phyloP scores from a whole-genome alignment of 768 basidiomycete genomes.

The Cyclocybe aegerita region DNA sequence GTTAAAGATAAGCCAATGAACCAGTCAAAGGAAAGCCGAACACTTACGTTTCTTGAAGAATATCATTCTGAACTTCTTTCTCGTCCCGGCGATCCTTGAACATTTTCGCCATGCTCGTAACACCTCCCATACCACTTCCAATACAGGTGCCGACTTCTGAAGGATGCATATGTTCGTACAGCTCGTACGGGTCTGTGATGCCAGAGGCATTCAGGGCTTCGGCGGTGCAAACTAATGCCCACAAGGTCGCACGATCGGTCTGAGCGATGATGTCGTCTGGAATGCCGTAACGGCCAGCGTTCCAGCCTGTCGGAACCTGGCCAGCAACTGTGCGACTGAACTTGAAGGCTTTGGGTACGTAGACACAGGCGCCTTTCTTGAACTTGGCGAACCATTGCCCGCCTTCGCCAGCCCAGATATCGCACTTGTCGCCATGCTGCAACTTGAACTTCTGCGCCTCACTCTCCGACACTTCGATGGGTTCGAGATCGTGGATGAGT shows the following conservation, averaged over 20 bases:
- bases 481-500: constrained; percentile 93
- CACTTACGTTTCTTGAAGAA: constrained; percentile 94
- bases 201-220: constrained; percentile 97
- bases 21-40: constrained; percentile 4
- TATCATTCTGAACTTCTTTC: constrained; percentile 97
- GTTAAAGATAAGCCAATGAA: not conserved
- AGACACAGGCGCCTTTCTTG: constrained; percentile 94
- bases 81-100: constrained; percentile 99
- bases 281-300: constrained; percentile 94
- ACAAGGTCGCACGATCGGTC: constrained; percentile 88
- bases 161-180: constrained; percentile 96
- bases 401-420: constrained; percentile 88
- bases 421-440: constrained; percentile 95
- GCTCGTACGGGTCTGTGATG: constrained; percentile 96
- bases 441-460: constrained; percentile 96
- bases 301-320: constrained; percentile 97
- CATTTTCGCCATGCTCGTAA: constrained; percentile 89
- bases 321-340: constrained; percentile 95
- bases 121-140: constrained; percentile 98
- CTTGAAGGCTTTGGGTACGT: constrained; percentile 92
- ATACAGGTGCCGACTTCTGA: constrained; percentile 93
- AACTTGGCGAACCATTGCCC: constrained; percentile 99
- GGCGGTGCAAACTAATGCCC: constrained; percentile 92
- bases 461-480: constrained; percentile 87
- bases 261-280: constrained; percentile 95